Evolutionary conservation across 257 asterid genomes (phyloP), one percentile per base, ranked within the genome.

Genomic region (Solanum sitiens): DNA sequence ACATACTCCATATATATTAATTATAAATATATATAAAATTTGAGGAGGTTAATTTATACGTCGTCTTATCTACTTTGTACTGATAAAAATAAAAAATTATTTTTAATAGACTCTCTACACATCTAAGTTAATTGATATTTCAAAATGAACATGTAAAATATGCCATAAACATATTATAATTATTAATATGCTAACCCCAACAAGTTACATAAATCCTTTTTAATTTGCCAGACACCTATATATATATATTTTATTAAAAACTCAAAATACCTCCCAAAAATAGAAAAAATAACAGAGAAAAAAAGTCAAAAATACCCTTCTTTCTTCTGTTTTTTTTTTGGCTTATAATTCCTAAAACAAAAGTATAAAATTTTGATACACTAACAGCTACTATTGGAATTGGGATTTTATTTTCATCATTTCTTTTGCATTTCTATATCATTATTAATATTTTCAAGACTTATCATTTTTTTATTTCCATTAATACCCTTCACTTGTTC

Each of bases 401-500:
- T 45, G 87, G 40, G 72, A 87, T 61, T 88, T 86, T 89, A 14
- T 47, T 87, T 8, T 23, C 90, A 74, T 89, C 92, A 21, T 21
- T 59, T 89, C 1, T 86, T 90, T 3, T 90, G 88, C 80, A 90
- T 68, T 39, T 89, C 91, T 70, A 79, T 89, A 35, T 86, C 53
- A 86, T 93, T 91, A 86, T 93, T 92, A 14, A 30, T 91, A 63
- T 95, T 96, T 83, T 89, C 95, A 30, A 89, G 35, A 25, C 75
- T 63, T 10, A 32, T 65, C n/a, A 37, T 27, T 13, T 77, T 86
- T 30, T 73, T 90, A 61, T 90, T 87, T 71, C 61, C 89, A 21
- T 68, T 77, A 12, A 76, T 76, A 15, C 76, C 86, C 87, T 95
- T 95, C 6, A 93, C 89, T 23, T 97, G 92, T 15, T 95, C 96